Base-by-base conservation (phyloP, 441 rosid species). In the Mallotus repandus region DNA sequence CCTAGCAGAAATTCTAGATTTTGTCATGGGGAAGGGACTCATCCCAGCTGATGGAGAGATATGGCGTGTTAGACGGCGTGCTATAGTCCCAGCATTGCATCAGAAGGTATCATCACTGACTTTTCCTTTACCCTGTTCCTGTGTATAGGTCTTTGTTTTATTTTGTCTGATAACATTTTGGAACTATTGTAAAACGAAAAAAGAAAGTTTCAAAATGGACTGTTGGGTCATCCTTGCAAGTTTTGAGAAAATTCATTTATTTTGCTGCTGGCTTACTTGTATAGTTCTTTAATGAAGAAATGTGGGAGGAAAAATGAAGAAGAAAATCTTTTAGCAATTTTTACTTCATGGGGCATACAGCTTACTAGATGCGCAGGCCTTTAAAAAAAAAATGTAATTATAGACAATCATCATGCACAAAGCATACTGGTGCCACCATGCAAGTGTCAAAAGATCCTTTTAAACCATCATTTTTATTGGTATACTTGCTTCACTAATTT, bases 21-120 rank as follows among this genome's bases (percentile, higher is more conserved):
- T 96, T 90, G 99, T 96, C 43, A 96, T 96, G 99, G 99, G 99
- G 18, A 93, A 81, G 79, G 99, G 99, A 74, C 94, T 96, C 68
- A 96, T 96, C 68, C 98, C 99, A 0, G 99, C 99, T 54, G 98
- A 96, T 85, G 98, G 96, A 5, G 97, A 93, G 80, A 81, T 91
- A 82, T 96, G 99, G 99, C 96, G 97, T 71, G 84, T 88, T 76
- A 82, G 99, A 79, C 84, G 99, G 45, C 98, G 99, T 76, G 88
- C 94, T 41, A 87, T 96, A 71, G 99, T 96, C 63, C 99, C 99
- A 52, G 96, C 99, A 22, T 80, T 96, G 84, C 99, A 93, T 89
- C 89, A 76, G 77, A 96, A 91, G 97, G 99, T 96, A 72, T 62
- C 58, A 6, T 67, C 55, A 14, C 19, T 75, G 70, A 52, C 15